Evolutionary conservation across 805 yeast species (phyloP).

Genomic region (Hanseniaspora taiwanica): DNA sequence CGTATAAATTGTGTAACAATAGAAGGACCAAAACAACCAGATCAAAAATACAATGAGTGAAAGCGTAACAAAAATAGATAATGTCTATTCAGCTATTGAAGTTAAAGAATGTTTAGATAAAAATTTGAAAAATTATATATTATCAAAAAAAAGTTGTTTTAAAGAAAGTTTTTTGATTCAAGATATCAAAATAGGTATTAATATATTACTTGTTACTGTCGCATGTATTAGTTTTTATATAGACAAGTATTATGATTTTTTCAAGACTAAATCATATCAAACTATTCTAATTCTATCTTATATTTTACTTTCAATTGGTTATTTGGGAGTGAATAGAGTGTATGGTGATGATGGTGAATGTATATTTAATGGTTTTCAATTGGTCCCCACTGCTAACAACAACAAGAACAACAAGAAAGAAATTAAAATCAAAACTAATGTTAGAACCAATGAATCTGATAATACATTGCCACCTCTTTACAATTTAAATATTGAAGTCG

Average conservation of each 20-base stretch:
- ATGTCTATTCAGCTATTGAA: neutral
- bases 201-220: slow-evolving; percentile 34
- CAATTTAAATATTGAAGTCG: slow-evolving; percentile 24
- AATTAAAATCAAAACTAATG: slow-evolving; percentile 20
- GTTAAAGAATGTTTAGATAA: neutral
- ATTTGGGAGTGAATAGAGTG: too few species aligned
- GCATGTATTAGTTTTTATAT: slow-evolving; percentile 36
- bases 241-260: slow-evolving; percentile 36
- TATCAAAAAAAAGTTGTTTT: neutral
- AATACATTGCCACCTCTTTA: slow-evolving; percentile 37
- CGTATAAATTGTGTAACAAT: too few species aligned
- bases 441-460: too few species aligned
- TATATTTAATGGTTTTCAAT: too few species aligned
- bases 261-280: slow-evolving; percentile 30
- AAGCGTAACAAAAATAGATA: neutral
- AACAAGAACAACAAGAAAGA: slow-evolving; percentile 20
- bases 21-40: too few species aligned
- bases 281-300: slow-evolving; percentile 29
- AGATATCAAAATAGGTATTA: slow-evolving; percentile 39
- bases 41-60: too few species aligned
- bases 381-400: too few species aligned
- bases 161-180: neutral
- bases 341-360: too few species aligned
- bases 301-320: slow-evolving; percentile 24
- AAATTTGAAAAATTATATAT: neutral